Percentiles rank a stretch among this genome's conserved stretches.
These are phyloP conservation scores for Marasmius oreades DNA, from an alignment of 1,284 basidiomycete genomes.

Conservation along the genomic window DNA sequence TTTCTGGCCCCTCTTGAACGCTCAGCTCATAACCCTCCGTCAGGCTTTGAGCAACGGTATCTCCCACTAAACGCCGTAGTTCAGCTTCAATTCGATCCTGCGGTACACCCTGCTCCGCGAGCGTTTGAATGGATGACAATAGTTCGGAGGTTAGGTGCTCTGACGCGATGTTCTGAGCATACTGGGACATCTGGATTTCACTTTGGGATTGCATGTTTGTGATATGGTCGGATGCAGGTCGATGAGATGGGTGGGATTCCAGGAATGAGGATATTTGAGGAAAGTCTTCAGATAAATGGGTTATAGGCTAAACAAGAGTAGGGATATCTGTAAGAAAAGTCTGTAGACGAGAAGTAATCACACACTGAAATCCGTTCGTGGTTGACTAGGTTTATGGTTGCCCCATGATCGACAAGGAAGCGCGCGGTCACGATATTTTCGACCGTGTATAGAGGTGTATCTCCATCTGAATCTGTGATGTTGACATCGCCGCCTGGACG, in stretches of 20 bases:
- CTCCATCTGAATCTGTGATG: constrained; percentile 81
- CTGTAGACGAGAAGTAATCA: not conserved
- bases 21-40: constrained; percentile 52
- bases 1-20: constrained; percentile 12
- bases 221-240: constrained; percentile 21
- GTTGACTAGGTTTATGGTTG: constrained; percentile 61
- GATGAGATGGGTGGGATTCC: constrained; percentile 36
- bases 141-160: constrained; percentile 68
- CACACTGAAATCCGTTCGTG: constrained; percentile 74
- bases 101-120: constrained; percentile 64
- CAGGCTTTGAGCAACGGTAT: constrained; percentile 60
- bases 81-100: constrained; percentile 58
- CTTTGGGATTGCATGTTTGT: constrained; percentile 16
- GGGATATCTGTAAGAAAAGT: constrained; percentile 2
- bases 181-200: constrained; percentile 50
- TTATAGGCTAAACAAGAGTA: constrained; percentile 74
- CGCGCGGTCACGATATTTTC: constrained; percentile 78
- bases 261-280: constrained; percentile 76
- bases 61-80: constrained; percentile 53
- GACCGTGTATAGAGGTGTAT: constrained; percentile 90
- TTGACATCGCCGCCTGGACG: constrained; percentile 80
- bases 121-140: constrained; percentile 61
- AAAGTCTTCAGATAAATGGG: constrained; percentile 75
- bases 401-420: constrained; percentile 82
- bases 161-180: constrained; percentile 65